A percentile compares a stretch with the other conserved stretches of the same genome.
Conservation (phyloP, 73 alveolate species). For the Tetrahymena borealis region DNA sequence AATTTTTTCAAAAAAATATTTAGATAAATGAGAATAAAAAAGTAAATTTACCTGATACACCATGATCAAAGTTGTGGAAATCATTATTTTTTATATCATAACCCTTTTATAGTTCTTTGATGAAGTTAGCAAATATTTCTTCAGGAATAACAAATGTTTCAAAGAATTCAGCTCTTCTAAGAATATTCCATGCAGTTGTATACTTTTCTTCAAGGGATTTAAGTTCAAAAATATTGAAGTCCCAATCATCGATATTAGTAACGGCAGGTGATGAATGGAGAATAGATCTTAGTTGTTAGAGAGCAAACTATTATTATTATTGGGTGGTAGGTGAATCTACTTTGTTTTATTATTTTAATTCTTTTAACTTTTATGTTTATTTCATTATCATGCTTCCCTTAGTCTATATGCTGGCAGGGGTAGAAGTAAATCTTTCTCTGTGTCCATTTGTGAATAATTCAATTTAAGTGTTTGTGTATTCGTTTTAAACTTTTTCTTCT, state of each 20-base stretch:
- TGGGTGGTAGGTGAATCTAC: not conserved
- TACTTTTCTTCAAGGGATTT: constrained; percentile 4
- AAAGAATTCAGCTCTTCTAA: constrained; percentile 11
- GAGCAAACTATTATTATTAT: not conserved
- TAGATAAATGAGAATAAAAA: not conserved
- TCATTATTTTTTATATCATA: constrained; percentile 28
- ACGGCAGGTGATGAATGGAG: constrained; percentile 1
- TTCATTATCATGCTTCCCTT: not conserved
- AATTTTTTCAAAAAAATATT: not conserved
- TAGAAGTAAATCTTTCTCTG: not conserved
- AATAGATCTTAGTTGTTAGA: not conserved
- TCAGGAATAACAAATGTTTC: not conserved
- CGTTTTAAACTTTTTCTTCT: not conserved
- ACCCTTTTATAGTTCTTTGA: constrained; percentile 10
- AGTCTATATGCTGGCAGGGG: not conserved
- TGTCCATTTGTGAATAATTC: not conserved
- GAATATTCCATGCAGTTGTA: constrained; percentile 14
- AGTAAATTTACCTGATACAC: constrained; percentile 14
- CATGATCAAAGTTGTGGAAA: constrained; percentile 39
- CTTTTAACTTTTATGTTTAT: not conserved
- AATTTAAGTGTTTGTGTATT: not conserved
- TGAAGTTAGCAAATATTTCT: constrained; percentile 14
- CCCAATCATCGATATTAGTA: constrained; percentile 20
- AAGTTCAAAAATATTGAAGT: constrained; percentile 14
- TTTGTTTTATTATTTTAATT: not conserved